A percentile compares a stretch with the other conserved stretches of the same genome.
Evolutionary conservation across 2,329 filamentous ascomycete species (phyloP).

Genomic region (Diplodia seriata): DNA sequence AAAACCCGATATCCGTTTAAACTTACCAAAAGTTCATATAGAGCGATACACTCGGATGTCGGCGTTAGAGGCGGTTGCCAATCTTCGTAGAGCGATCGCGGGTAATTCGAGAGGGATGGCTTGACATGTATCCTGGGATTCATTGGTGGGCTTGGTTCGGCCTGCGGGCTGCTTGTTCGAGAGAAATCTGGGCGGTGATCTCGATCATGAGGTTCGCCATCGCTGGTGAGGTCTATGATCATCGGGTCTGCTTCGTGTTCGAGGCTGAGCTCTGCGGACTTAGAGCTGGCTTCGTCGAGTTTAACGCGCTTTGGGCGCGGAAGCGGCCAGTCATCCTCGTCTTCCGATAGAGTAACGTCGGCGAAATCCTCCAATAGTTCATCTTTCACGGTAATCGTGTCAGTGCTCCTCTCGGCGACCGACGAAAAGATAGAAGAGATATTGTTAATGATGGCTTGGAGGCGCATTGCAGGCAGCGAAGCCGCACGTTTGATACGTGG

Average conservation of each 20-base stretch:
- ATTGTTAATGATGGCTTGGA: not conserved
- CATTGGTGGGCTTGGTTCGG: not conserved
- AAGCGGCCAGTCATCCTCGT: not conserved
- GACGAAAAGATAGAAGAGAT: not conserved
- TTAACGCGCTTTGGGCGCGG: slow-evolving; percentile 1
- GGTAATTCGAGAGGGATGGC: not conserved
- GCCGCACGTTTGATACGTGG: not conserved
- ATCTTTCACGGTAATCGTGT: not conserved
- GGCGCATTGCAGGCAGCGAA: not conserved
- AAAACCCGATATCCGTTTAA: not conserved
- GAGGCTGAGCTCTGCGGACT: not conserved
- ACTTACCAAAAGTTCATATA: slow-evolving; percentile 1
- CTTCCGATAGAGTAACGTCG: not conserved
- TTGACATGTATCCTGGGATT: not conserved
- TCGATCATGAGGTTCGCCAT: not conserved
- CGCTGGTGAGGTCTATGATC: not conserved
- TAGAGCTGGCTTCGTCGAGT: not conserved
- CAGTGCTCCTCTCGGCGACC: not conserved
- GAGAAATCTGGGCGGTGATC: not conserved
- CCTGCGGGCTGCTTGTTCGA: too few species aligned
- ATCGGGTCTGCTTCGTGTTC: too few species aligned
- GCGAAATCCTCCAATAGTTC: not conserved
- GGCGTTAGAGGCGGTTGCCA: not conserved
- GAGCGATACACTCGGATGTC: not conserved
- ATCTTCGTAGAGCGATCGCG: slow-evolving; percentile 9